Evolutionary conservation across 2,329 filamentous ascomycete genomes (phyloP).

Genomic region (Scolecobasidium constrictum): DNA sequence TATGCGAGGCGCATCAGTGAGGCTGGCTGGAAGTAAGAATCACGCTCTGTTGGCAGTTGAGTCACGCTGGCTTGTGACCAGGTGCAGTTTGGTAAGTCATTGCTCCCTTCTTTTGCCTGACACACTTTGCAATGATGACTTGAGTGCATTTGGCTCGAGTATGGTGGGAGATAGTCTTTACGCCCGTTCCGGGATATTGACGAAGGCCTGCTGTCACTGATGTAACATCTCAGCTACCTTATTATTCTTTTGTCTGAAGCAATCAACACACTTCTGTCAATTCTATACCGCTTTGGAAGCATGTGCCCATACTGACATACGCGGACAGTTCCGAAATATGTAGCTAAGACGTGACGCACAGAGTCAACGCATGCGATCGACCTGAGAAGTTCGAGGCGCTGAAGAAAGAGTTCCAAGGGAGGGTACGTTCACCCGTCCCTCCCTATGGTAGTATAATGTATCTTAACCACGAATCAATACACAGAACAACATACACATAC

Average conservation of each 20-base stretch:
- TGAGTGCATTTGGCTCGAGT: slow-evolving; percentile 99
- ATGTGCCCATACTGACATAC: too few species aligned
- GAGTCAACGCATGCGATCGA: slow-evolving; percentile 88
- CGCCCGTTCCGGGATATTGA: slow-evolving; percentile 66
- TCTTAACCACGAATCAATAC: slow-evolving; percentile 32
- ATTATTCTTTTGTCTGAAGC: slow-evolving; percentile 71
- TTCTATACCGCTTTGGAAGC: too few species aligned
- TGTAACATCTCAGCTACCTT: slow-evolving; percentile 99
- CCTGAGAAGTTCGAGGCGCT: slow-evolving; percentile 79
- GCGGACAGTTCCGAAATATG: too few species aligned
- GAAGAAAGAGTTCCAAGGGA: slow-evolving; percentile 69
- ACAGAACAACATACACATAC: slow-evolving; percentile 73
- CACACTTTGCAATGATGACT: slow-evolving; percentile 71
- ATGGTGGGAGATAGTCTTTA: slow-evolving; percentile 55
- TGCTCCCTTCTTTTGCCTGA: slow-evolving; percentile 10
- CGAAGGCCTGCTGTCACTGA: slow-evolving; percentile 69
- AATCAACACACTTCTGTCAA: too few species aligned
- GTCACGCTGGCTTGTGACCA: neutral
- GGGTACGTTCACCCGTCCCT: slow-evolving; percentile 56
- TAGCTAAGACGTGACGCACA: slow-evolving; percentile 35
- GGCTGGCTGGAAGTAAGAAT: slow-evolving; percentile 88
- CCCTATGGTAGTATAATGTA: slow-evolving; percentile 21
- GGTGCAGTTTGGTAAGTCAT: slow-evolving; percentile 30
- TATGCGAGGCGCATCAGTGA: slow-evolving; percentile 80
- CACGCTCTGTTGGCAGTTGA: slow-evolving; percentile 11